These are phyloP conservation scores for Phytophthora macrochlamydospora DNA, from an alignment of 352 stramenopile genomes.

Conservation along the genomic window DNA sequence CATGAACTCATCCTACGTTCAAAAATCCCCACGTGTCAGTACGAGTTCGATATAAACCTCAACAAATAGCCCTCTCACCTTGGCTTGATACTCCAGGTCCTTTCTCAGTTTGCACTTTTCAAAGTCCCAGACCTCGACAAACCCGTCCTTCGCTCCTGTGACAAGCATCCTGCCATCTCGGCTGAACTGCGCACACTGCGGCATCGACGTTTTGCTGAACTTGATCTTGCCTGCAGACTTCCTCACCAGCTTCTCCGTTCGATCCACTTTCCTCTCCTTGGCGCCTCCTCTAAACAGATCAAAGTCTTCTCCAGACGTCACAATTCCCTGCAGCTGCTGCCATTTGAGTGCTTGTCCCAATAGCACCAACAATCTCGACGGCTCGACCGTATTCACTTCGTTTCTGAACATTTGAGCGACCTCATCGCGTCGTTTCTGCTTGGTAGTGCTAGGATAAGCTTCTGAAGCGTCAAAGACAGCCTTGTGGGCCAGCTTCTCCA, in stretches of 20 bases:
- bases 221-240: constrained; percentile 88
- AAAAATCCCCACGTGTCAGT: not conserved
- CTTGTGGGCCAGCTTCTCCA: constrained; percentile 81
- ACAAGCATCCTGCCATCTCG: constrained; percentile 89
- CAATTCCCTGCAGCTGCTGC: constrained; percentile 81
- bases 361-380: constrained; percentile 88
- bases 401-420: constrained; percentile 76
- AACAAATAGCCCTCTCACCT: constrained; percentile 30
- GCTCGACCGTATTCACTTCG: constrained; percentile 80
- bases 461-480: constrained; percentile 67
- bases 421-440: constrained; percentile 84
- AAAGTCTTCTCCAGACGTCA: constrained; percentile 67
- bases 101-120: constrained; percentile 91
- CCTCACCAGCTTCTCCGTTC: constrained; percentile 62
- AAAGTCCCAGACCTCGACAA: constrained; percentile 95
- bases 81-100: constrained; percentile 94
- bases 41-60: not conserved
- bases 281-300: constrained; percentile 81
- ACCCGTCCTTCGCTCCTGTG: constrained; percentile 94
- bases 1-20: constrained; percentile 89
- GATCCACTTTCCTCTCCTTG: constrained; percentile 64
- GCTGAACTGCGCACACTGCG: constrained; percentile 89
- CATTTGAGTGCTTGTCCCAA: constrained; percentile 91
- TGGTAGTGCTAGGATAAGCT: constrained; percentile 67
- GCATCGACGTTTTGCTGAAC: constrained; percentile 84